A percentile compares a stretch with the other conserved stretches of the same genome.
phyloP scores from a whole-genome alignment of 306 rosid genomes.

The Styphnolobium japonicum region DNA sequence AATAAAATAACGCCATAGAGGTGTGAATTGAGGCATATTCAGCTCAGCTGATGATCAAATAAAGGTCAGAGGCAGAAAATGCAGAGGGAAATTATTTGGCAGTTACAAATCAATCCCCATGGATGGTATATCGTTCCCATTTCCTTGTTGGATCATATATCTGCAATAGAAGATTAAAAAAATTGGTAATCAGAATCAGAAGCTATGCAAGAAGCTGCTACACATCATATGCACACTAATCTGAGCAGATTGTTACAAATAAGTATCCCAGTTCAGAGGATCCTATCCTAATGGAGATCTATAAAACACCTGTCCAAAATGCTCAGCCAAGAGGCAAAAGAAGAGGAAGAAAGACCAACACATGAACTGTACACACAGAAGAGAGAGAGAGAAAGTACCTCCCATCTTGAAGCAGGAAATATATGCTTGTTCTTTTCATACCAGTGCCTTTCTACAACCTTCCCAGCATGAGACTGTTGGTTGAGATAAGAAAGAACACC shows the following conservation, averaged over 20 bases:
- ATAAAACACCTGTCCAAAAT: not conserved
- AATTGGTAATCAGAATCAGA: not conserved
- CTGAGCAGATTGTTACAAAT: not conserved
- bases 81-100: not conserved
- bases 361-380: not conserved
- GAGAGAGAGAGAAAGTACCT: conserved; percentile 45
- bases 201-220: not conserved
- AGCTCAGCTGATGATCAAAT: not conserved
- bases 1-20: not conserved
- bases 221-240: not conserved
- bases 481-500: not conserved
- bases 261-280: not conserved
- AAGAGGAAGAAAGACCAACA: not conserved
- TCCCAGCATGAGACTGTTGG: conserved; percentile 93
- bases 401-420: conserved; percentile 99
- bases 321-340: not conserved
- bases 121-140: conserved; percentile 74
- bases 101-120: conserved; percentile 54
- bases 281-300: not conserved
- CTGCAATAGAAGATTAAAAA: conserved; percentile 15
- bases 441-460: conserved; percentile 98
- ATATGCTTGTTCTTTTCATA: conserved; percentile 97
- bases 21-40: not conserved
- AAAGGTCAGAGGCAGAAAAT: not conserved
- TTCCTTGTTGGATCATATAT: conserved; percentile 63